Evolutionary conservation across 192 early-diverging fungal genomes (phyloP), one percentile per base, ranked within the genome.

Genomic region (Spinellus fusiger): DNA sequence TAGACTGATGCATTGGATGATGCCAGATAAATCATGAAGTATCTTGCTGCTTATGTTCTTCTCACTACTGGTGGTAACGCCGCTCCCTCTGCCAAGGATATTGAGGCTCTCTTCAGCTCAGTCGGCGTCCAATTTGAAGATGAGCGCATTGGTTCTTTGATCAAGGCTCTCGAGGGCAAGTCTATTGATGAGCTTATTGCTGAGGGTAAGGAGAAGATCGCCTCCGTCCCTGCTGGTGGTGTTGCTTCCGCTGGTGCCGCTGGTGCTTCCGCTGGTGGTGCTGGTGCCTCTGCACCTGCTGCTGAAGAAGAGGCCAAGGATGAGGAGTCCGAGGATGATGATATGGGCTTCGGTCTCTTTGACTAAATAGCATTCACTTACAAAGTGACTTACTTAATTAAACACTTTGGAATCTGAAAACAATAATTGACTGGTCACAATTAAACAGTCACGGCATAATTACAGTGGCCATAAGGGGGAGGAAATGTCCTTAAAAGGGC

Each of bases 21-120:
- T 52, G 9, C 50, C 31, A 56, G 23, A 56, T 4, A 15, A 13
- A 56, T 56, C 58, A 98, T 96, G 96, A 96, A 96, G 86, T 90
- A 91, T 81, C 82, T 99, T 73, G 95, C 93, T 70, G 96, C 96
- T 77, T 99, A 96, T 91, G 84, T 99, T 74, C 89, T 99, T 74
- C 88, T 94, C 77, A 81, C 84, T 74, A 82, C 91, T 77, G 93
- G 86, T 78, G 93, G 93, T 74, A 90, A 93, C 69, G 81, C 80
- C 62, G 63, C 85, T 64, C 93, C 94, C 68, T 71, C 89, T 73
- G 85, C 86, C 60, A 79, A 75, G 28, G 86, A 89, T 69, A 84
- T 98, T 84, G 82, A 84, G 73, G 76, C 76, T 64, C 84, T 99
- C 76, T 86, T 99, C 66, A 69, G 80, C 31, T 80, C 94, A 72